These are phyloP conservation scores for Solanum tarapatanum DNA, from an alignment of 257 asterid species.

Conservation along the genomic window DNA sequence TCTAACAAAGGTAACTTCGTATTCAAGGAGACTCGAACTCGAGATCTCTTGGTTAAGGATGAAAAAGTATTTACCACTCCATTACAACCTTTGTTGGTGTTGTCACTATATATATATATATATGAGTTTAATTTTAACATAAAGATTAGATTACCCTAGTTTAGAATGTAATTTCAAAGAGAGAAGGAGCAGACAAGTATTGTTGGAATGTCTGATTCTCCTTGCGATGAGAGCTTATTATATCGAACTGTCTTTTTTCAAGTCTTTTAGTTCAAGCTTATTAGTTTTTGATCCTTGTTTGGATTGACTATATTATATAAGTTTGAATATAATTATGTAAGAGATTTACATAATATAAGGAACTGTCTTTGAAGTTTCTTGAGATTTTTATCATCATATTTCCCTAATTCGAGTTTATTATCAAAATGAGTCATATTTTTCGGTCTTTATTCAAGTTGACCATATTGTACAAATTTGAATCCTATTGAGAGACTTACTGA, in stretches of 20 bases:
- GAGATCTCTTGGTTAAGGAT: no score
- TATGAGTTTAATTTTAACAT: not conserved
- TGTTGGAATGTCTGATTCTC: not conserved
- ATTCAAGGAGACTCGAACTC: fast-evolving
- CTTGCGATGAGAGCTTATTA: not conserved
- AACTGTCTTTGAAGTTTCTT: not conserved
- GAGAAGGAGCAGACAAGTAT: not conserved
- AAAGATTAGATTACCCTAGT: not conserved
- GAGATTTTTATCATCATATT: not conserved
- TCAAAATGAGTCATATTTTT: not conserved
- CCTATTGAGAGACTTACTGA: not conserved
- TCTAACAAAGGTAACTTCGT: no score
- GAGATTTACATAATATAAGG: not conserved
- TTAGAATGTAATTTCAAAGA: not conserved
- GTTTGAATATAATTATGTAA: not conserved
- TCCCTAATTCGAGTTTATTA: not conserved
- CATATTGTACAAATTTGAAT: not conserved
- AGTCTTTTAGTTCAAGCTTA: not conserved
- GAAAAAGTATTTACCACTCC: no score
- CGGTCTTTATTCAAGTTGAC: not conserved
- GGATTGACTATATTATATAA: not conserved
- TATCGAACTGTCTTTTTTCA: not conserved
- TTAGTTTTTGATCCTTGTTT: not conserved
- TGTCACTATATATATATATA: not conserved
- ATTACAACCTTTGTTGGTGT: no score